phyloP scores from a whole-genome alignment of 768 basidiomycete genomes.

The Hygrocybe coccinea region DNA sequence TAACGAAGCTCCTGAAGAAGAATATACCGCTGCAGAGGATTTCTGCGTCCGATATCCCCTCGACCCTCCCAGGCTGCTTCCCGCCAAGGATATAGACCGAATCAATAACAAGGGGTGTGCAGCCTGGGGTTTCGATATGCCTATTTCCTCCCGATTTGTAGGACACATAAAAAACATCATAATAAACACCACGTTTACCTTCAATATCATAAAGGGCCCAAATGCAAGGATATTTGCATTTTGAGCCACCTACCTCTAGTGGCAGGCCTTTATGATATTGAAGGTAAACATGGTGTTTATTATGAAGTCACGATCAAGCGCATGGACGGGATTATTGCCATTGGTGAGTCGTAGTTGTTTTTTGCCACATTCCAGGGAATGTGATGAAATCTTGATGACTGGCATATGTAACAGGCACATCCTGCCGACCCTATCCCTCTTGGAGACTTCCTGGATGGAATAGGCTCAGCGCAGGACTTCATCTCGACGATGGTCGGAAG shows the following conservation, averaged over 20 bases:
- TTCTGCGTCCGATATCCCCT: conserved; percentile 45
- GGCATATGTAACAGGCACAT: conserved; percentile 42
- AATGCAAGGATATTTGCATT: conserved; percentile 49
- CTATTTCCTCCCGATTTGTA: conserved; percentile 38
- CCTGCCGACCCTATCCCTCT: conserved; percentile 59
- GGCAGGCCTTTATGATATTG: conserved; percentile 55
- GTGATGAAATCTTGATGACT: background rate
- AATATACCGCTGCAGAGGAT: conserved; percentile 45
- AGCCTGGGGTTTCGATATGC: conserved; percentile 51
- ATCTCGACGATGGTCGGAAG: conserved; percentile 68
- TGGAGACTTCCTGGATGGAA: conserved; percentile 74
- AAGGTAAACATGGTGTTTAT: conserved; percentile 54
- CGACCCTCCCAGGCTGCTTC: conserved; percentile 41
- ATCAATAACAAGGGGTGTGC: conserved; percentile 44
- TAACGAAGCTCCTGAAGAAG: conserved; percentile 54
- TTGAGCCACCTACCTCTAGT: conserved; percentile 57
- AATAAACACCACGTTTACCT: conserved; percentile 30
- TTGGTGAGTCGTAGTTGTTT: conserved; percentile 44
- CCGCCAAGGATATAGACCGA: conserved; percentile 49
- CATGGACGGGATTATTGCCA: conserved; percentile 57
- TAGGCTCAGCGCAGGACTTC: conserved; percentile 56
- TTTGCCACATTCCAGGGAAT: background rate
- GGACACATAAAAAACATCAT: conserved; percentile 38
- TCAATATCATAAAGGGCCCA: conserved; percentile 34
- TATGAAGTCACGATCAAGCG: conserved; percentile 54